phyloP scores from a whole-genome alignment of 2,329 filamentous ascomycete genomes.

The Penicillium sp. region DNA sequence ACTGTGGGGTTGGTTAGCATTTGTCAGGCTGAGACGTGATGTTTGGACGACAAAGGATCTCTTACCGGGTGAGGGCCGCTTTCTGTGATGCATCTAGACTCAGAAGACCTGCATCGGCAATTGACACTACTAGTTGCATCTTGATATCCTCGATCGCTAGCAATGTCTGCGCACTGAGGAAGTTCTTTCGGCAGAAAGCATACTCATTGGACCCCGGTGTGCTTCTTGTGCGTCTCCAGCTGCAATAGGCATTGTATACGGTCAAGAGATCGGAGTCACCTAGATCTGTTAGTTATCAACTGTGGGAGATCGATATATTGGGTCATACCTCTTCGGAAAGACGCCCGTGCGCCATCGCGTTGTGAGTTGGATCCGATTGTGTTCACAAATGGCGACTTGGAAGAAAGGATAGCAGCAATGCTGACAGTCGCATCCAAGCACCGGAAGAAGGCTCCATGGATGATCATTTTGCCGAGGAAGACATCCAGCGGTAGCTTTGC shows the following conservation, averaged over 20 bases:
- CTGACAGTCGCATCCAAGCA: conserved; percentile 91
- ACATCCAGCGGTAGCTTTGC: conserved; percentile 89
- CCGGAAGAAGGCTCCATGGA: conserved; percentile 81
- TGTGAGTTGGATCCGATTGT: conserved; percentile 81
- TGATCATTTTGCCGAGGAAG: conserved; percentile 88
- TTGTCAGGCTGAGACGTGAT: neutral
- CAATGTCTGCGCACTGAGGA: conserved; percentile 82
- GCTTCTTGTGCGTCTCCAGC: conserved; percentile 82
- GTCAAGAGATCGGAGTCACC: conserved; percentile 91
- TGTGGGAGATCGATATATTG: neutral
- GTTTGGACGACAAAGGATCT: neutral
- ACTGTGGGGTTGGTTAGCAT: conserved; percentile 29
- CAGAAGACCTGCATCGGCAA: conserved; percentile 83
- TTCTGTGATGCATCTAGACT: conserved; percentile 72
- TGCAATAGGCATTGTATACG: conserved; percentile 86
- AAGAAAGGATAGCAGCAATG: conserved; percentile 87
- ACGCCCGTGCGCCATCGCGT: conserved; percentile 73
- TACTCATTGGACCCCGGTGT: conserved; percentile 71
- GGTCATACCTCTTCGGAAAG: conserved; percentile 66
- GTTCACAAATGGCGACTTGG: conserved; percentile 88
- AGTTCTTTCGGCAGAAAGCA: conserved; percentile 93
- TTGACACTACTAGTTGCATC: conserved; percentile 78
- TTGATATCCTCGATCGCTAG: conserved; percentile 94
- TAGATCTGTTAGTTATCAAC: conserved; percentile 22
- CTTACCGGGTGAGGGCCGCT: conserved; percentile 62